Base-by-base conservation (phyloP, 164 flowering plant species). In the Kingdonia uniflora region DNA sequence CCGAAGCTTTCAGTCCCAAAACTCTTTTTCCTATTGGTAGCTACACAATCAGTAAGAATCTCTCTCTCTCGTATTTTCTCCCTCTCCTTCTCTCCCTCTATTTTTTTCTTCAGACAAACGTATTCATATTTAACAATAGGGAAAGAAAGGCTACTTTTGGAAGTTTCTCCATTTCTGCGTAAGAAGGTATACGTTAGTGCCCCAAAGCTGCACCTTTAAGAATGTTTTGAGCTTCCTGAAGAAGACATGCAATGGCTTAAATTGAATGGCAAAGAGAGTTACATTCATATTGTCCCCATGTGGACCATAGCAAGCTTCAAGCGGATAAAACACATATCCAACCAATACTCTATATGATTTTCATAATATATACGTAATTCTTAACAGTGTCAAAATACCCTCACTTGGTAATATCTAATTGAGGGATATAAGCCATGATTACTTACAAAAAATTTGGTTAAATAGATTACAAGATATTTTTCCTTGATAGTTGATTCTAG, bases 251-350 rank as follows among this genome's bases (percentile, higher is more conserved):
- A 74, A 68, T 86, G 95, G 97, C 67, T 94, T 52, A 89, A 95
- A 3, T n/a, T 58, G 24, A 81, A 89, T 54, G 99, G 88, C 53
- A 58, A 66, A 5, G 96, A 94, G 69, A 82, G 87, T 67, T 78
- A 86, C 47, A 82, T 94, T 59, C 99, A 94, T 66, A 83, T 94
- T 42, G 96, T 89, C 51, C 97, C 99, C 37, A 74, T 92, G 95
- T 88, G 97, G 97, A 78, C 82, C 19, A 72, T 92, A 55, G 94
- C 95, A 19, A 94, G 92, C 74, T 81, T 86, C 77, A 94, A 86
- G 65, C 65, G 99, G 55, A 62, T 94, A 76, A 84, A 88, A 49
- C 82, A 86, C 51, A 24, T 88, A 42, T 70, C 95, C 19, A 72
- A 70, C 52, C 89, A 71, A 55, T 94, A 88, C 70, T 60, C 59